Percentiles rank a stretch among this genome's conserved stretches.
phyloP scores from a whole-genome alignment of 2,329 filamentous ascomycete genomes.

The Trichothecium sympodiale region DNA sequence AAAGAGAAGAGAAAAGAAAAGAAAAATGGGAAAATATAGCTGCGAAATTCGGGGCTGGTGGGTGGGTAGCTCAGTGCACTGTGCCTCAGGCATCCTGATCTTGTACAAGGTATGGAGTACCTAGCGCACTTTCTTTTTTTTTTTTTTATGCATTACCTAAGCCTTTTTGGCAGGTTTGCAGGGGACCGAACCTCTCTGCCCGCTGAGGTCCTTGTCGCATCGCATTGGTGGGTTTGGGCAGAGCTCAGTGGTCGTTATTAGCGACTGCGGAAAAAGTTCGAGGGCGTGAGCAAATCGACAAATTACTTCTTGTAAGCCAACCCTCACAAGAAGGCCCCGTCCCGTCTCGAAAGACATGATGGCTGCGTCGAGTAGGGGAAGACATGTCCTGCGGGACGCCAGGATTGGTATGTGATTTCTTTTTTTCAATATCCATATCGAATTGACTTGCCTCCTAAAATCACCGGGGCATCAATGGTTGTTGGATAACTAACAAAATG shows the following conservation, averaged over 20 bases:
- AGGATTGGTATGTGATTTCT: slow-evolving; percentile 34
- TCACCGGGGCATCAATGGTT: too few species aligned
- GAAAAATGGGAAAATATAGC: slow-evolving; percentile 9
- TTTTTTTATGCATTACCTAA: too few species aligned
- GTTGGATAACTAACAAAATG: neutral
- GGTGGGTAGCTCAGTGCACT: slow-evolving; percentile 5
- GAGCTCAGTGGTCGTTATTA: too few species aligned
- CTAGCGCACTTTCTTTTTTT: too few species aligned
- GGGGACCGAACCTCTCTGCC: slow-evolving; percentile 5
- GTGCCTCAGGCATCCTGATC: slow-evolving; percentile 9
- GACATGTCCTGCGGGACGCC: slow-evolving; percentile 34
- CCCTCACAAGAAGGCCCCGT: too few species aligned
- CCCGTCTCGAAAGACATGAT: too few species aligned
- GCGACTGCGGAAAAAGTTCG: slow-evolving; percentile 13
- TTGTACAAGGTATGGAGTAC: too few species aligned
- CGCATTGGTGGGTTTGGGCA: neutral
- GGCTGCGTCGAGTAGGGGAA: slow-evolving; percentile 47
- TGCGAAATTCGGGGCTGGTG: slow-evolving; percentile 5
- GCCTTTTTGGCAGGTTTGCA: too few species aligned
- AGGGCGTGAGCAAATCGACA: too few species aligned
- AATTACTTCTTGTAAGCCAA: too few species aligned
- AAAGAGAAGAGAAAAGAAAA: slow-evolving; percentile 18
- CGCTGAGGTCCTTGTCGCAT: neutral
- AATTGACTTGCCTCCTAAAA: slow-evolving; percentile 4
- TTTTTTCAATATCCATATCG: neutral